Conservation (phyloP, 2,329 filamentous ascomycete species). For the Septoria petroselini region DNA sequence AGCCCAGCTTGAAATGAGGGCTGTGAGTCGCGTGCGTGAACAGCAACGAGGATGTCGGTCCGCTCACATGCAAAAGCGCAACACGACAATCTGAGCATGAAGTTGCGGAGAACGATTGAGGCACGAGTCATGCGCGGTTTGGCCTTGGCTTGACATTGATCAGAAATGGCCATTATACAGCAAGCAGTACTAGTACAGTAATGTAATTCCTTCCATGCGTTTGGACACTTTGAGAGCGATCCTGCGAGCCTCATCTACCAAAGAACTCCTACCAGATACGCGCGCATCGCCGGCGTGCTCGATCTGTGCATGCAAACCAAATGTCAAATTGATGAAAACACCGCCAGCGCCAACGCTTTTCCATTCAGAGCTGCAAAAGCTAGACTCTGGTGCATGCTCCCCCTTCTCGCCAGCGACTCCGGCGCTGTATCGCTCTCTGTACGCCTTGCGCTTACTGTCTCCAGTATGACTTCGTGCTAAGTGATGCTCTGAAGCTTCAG, state of each 20-base stretch:
- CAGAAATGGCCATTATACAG: too few species aligned
- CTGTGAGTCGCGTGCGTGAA: not conserved
- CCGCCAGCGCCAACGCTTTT: conserved; percentile 20
- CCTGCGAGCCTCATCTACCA: not conserved
- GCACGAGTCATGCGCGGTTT: too few species aligned
- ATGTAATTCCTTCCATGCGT: too few species aligned
- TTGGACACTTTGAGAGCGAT: too few species aligned
- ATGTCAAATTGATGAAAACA: conserved; percentile 2
- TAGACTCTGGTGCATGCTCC: conserved; percentile 11
- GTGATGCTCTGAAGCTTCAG: conserved; percentile 2
- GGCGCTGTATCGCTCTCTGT: conserved; percentile 14
- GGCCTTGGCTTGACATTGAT: too few species aligned
- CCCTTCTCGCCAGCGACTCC: conserved; percentile 1
- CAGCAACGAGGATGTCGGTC: not conserved
- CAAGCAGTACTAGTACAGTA: too few species aligned
- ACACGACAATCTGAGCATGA: too few species aligned
- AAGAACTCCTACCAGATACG: conserved; percentile 14
- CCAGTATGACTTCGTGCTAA: conserved; percentile 4
- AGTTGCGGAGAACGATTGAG: too few species aligned
- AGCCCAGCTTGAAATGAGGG: conserved; percentile 1
- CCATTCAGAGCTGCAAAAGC: conserved; percentile 15
- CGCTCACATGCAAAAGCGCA: too few species aligned
- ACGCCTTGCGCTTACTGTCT: conserved; percentile 9
- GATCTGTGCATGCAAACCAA: conserved; percentile 12
- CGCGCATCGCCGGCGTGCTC: conserved; percentile 16